A percentile compares a stretch with the other conserved stretches of the same genome.
Evolutionary conservation across 1,139 yeast species (phyloP).

Genomic region (Diutina sp.): DNA sequence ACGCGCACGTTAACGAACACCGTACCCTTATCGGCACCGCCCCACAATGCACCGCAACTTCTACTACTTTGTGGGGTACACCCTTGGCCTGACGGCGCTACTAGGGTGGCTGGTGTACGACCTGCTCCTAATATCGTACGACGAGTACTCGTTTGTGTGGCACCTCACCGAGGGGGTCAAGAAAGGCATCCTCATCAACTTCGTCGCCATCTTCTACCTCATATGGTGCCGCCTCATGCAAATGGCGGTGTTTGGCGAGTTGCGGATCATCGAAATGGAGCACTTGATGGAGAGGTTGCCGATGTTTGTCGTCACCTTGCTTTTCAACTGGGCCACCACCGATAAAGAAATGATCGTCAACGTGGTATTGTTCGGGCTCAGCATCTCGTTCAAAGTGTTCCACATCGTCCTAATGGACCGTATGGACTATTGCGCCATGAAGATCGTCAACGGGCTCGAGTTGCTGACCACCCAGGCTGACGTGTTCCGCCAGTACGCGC

Average conservation of each 20-base stretch:
- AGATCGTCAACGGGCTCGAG: slow-evolving; percentile 12
- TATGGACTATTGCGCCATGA: slow-evolving; percentile 38
- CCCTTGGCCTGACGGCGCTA: neutral
- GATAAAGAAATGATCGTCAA: slow-evolving; percentile 38
- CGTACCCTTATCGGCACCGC: neutral
- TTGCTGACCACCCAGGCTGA: slow-evolving; percentile 16
- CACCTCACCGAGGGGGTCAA: slow-evolving; percentile 6
- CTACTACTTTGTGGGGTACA: neutral
- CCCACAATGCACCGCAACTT: slow-evolving; percentile 1
- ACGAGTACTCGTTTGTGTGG: neutral
- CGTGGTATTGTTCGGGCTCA: slow-evolving; percentile 26
- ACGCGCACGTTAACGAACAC: neutral
- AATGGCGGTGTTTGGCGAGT: slow-evolving; percentile 13
- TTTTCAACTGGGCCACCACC: slow-evolving; percentile 49
- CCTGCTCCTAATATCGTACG: neutral
- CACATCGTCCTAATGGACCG: slow-evolving; percentile 66
- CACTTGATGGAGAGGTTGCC: slow-evolving; percentile 64
- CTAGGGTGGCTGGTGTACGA: slow-evolving; percentile 2
- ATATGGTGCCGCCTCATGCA: slow-evolving; percentile 28
- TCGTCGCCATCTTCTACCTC: slow-evolving; percentile 17
- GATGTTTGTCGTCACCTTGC: slow-evolving; percentile 38
- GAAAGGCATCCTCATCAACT: slow-evolving; percentile 7
- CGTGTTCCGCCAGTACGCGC: slow-evolving; percentile 12
- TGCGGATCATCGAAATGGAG: slow-evolving; percentile 66
- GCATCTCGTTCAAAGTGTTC: slow-evolving; percentile 51